Base-by-base conservation (phyloP, 495 filamentous ascomycete genomes). In the Neurospora hispaniola region DNA sequence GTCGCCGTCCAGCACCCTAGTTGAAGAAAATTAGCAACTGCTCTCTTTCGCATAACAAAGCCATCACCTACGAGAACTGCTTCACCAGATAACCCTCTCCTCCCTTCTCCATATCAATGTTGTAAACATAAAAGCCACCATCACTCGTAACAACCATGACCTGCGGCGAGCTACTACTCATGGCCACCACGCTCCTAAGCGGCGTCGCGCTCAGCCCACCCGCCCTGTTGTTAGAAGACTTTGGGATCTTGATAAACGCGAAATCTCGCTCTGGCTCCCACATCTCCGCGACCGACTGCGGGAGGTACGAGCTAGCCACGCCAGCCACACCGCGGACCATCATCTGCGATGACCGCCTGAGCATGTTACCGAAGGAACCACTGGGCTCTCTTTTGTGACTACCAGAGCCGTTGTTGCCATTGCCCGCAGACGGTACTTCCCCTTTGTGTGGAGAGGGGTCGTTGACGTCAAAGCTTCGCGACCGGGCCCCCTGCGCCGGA, bases 101-200 rank as follows among this genome's bases (percentile, higher is more conserved):
- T 42, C 96, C 96, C 74, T 91, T 93, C 69, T 97, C 94, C 85
- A 99, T 87, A 79, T 99, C 94, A 48, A 99, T 93, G 73, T 91
- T 94, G 80, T 93, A 98, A 18, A 98, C 92, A 75, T 94, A 98
- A 77, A 97, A 98, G 31, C 90, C 90, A 16, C 96, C 96, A 79
- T 98, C 96, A 75, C 91, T 97, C 3, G 96, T 98, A 14, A 97
- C 96, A 2, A 98, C 93, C 95, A 98, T 98, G 39, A 99, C 92
- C 76, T 98, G 94, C 0, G 96, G 96, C 14, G 91, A 93, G 76
- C 89, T 95, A 76, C 88, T 94, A 77, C 93, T 97, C 90, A 99
- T 94, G 8, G 96, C 96, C 44, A 98, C 96, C 39, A 98, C 96
- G 73, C 94, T 98, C 74, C 90, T 82, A 20, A 96, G 78, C 4